A percentile compares a stretch with the other conserved stretches of the same genome.
Evolutionary conservation across 1,284 basidiomycete species (phyloP).

Genomic region (Phenoliferia sp.): DNA sequence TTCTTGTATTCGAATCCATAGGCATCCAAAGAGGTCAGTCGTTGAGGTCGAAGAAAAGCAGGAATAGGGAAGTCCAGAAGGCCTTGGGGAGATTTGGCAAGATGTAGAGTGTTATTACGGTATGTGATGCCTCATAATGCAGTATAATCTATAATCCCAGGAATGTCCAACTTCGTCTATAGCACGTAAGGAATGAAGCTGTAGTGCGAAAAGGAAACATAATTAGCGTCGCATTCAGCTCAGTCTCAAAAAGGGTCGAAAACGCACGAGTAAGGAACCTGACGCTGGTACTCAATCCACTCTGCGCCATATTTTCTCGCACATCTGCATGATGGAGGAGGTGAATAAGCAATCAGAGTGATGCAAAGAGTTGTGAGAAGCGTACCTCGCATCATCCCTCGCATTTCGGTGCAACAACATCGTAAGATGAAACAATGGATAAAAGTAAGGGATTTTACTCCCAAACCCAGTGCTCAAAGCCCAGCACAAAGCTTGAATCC

Average conservation of each 20-base stretch:
- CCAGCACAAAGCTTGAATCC: slow-evolving; percentile 85
- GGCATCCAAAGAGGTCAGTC: too few species aligned
- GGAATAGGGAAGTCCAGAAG: too few species aligned
- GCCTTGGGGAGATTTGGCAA: too few species aligned
- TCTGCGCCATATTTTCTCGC: slow-evolving; percentile 89
- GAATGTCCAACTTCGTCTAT: slow-evolving; percentile 10
- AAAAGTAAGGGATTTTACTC: slow-evolving; percentile 89
- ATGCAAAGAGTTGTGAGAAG: slow-evolving; percentile 28
- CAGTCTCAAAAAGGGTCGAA: neutral
- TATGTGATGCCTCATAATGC: too few species aligned
- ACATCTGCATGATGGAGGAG: slow-evolving; percentile 48
- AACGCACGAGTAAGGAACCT: slow-evolving; percentile 38
- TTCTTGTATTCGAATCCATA: too few species aligned
- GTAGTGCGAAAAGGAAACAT: too few species aligned
- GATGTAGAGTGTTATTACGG: too few species aligned
- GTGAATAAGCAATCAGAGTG: slow-evolving; percentile 37
- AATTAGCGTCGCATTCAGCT: neutral
- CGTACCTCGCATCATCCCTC: slow-evolving; percentile 82
- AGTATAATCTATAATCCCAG: too few species aligned
- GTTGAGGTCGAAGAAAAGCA: too few species aligned
- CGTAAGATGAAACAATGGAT: slow-evolving; percentile 85
- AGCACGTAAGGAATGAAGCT: slow-evolving; percentile 38
- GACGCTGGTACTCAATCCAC: slow-evolving; percentile 80
- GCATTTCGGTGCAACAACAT: slow-evolving; percentile 82
- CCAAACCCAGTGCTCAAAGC: slow-evolving; percentile 76